A percentile compares a stretch with the other conserved stretches of the same genome.
phyloP scores from a whole-genome alignment of 352 stramenopile species.

The Phytopythium ostracodes region DNA sequence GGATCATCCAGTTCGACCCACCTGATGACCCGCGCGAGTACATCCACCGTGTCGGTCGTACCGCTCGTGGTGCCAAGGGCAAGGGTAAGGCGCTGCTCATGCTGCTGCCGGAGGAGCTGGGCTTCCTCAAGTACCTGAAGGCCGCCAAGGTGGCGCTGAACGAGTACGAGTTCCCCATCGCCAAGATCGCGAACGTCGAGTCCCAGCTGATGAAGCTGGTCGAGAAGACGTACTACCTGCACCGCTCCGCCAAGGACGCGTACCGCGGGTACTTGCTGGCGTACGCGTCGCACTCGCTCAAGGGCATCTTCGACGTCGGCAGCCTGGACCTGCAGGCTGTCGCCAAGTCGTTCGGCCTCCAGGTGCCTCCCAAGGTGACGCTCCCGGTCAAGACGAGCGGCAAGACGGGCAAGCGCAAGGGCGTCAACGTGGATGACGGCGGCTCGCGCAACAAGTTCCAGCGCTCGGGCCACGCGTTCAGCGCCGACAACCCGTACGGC shows the following conservation, averaged over 20 bases:
- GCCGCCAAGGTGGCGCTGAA: constrained; percentile 97
- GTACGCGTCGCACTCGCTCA: constrained; percentile 97
- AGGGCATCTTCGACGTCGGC: constrained; percentile 99
- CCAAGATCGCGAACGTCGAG: constrained; percentile 98
- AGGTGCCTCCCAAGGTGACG: constrained; percentile 96
- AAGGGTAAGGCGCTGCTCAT: constrained; percentile 96
- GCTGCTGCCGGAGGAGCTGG: constrained; percentile 96
- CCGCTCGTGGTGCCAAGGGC: constrained; percentile 82
- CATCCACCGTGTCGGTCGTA: constrained; percentile 92
- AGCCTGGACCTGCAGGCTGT: constrained; percentile 95
- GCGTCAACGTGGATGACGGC: constrained; percentile 50
- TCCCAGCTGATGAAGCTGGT: constrained; percentile 97
- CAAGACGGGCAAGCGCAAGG: constrained; percentile 74
- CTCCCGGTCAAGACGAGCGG: constrained; percentile 87
- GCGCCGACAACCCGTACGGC: constrained; percentile 97
- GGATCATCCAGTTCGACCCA: constrained; percentile 99
- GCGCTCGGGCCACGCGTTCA: constrained; percentile 94
- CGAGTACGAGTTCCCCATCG: constrained; percentile 98
- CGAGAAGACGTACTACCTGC: constrained; percentile 99
- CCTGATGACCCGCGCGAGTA: constrained; percentile 99
- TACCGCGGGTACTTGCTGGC: constrained; percentile 97
- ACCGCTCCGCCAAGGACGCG: constrained; percentile 96
- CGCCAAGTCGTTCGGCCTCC: constrained; percentile 97
- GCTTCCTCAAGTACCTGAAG: constrained; percentile 98
- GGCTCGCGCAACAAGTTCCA: constrained; percentile 54